Percentiles rank a stretch among this genome's conserved stretches.
Evolutionary conservation across 192 early-diverging fungal species (phyloP).

Genomic region (Mortierella claussenii): DNA sequence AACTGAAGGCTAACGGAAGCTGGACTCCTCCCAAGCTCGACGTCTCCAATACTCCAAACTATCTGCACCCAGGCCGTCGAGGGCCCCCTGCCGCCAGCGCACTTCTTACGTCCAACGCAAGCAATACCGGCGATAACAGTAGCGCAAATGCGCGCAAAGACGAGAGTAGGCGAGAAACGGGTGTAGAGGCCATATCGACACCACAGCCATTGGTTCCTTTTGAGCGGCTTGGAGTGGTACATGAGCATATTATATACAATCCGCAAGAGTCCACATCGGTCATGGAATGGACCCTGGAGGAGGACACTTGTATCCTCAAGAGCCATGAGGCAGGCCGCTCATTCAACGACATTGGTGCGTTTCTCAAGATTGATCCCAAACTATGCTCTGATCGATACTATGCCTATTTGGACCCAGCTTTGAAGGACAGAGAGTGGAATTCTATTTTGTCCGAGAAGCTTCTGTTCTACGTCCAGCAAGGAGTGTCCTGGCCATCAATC

Average conservation of each 20-base stretch:
- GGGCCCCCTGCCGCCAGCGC: background rate
- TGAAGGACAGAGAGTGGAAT: conserved; percentile 15
- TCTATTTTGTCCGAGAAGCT: conserved; percentile 9
- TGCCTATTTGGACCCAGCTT: background rate
- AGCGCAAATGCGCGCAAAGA: no score
- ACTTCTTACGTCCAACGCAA: background rate
- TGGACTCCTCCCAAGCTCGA: conserved; percentile 24
- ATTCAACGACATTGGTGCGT: conserved; percentile 8
- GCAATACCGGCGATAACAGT: background rate
- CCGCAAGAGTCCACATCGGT: background rate
- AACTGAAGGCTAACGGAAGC: conserved; percentile 3
- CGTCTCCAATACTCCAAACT: conserved; percentile 11
- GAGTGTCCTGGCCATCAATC: conserved; percentile 23
- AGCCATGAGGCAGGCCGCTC: background rate
- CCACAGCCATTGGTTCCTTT: no score
- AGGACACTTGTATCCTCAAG: conserved; percentile 19
- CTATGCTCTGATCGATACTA: conserved; percentile 14
- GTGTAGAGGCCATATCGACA: no score
- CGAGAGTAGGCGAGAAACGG: no score
- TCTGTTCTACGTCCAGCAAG: conserved; percentile 28
- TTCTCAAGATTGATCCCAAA: background rate
- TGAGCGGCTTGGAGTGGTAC: no score
- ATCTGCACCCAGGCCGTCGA: conserved; percentile 14
- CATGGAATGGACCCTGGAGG: conserved; percentile 27
- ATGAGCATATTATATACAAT: conserved; percentile 16